These are phyloP conservation scores for Panicum hallii DNA, from an alignment of 202 grass and related monocot species.

Conservation along the genomic window DNA sequence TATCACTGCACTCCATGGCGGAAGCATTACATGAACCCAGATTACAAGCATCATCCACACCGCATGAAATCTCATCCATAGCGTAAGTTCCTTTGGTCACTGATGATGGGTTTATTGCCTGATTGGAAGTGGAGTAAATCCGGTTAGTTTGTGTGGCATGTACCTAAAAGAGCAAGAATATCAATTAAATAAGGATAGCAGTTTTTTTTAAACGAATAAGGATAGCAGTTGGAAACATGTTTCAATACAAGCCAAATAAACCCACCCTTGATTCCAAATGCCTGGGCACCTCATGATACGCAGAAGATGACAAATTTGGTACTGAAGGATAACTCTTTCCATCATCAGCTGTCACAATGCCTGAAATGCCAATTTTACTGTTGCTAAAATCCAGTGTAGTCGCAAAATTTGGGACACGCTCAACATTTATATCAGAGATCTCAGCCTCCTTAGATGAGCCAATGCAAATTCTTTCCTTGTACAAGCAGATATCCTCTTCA, in stretches of 20 bases:
- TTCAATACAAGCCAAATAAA: conserved; percentile 17
- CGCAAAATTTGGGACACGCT: conserved; percentile 41
- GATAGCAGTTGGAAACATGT: conserved; percentile 4
- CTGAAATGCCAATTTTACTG: conserved; percentile 31
- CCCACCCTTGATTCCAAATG: conserved; percentile 55
- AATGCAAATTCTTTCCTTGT: conserved; percentile 50
- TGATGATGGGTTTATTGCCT: conserved; percentile 19
- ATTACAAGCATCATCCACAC: conserved; percentile 45
- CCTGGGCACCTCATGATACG: conserved; percentile 1
- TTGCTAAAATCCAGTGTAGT: conserved; percentile 18
- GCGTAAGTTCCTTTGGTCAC: conserved; percentile 36
- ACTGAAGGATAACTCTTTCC: conserved; percentile 27
- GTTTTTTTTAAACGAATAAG: background rate
- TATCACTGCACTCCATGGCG: conserved; percentile 61
- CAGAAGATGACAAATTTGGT: conserved; percentile 38
- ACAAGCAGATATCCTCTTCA: conserved; percentile 61
- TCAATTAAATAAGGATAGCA: conserved; percentile 8
- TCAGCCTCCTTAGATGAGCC: conserved; percentile 42
- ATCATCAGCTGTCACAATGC: conserved; percentile 18
- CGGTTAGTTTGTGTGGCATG: conserved; percentile 17
- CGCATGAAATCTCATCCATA: conserved; percentile 42
- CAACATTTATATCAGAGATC: conserved; percentile 18
- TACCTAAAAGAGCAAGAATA: conserved; percentile 37
- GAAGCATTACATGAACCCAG: conserved; percentile 51
- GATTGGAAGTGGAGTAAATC: conserved; percentile 30